phyloP scores from a whole-genome alignment of 2,329 filamentous ascomycete species.

The Colletotrichum navitas region DNA sequence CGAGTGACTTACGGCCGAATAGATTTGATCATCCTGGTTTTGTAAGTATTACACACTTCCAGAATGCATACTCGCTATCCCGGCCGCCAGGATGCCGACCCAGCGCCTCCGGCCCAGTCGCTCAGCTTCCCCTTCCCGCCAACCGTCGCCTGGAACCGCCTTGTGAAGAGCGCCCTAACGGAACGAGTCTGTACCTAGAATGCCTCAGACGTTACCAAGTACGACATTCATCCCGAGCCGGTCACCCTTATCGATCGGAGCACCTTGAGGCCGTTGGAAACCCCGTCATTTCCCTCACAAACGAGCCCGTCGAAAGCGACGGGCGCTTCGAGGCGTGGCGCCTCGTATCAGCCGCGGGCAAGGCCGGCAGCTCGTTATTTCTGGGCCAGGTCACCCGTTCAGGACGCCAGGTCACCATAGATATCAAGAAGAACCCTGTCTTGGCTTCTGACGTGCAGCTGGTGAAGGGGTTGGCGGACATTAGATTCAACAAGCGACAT shows the following conservation, averaged over 20 bases:
- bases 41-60: neutral
- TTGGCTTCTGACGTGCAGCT: neutral
- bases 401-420: too few species aligned
- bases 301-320: too few species aligned
- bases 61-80: neutral
- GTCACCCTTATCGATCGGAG: conserved; percentile 71
- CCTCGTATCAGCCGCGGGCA: too few species aligned
- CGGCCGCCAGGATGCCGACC: neutral
- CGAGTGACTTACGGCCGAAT: neutral
- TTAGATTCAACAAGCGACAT: conserved; percentile 51
- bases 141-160: conserved; percentile 71
- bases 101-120: conserved; percentile 54
- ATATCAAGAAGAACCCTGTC: too few species aligned
- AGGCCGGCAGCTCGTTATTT: too few species aligned
- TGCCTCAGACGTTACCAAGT: conserved; percentile 44
- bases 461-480: conserved; percentile 43
- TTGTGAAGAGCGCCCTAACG: conserved; percentile 76
- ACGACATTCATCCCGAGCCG: conserved; percentile 51
- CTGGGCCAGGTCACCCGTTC: too few species aligned
- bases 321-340: too few species aligned
- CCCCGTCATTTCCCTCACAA: conserved; percentile 55
- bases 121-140: conserved; percentile 64
- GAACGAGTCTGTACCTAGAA: conserved; percentile 73
- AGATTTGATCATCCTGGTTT: too few species aligned
- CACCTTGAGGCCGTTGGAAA: conserved; percentile 69